These are phyloP conservation scores for Lepidopterella palustris DNA, from an alignment of 495 filamentous ascomycete genomes.

Conservation along the genomic window DNA sequence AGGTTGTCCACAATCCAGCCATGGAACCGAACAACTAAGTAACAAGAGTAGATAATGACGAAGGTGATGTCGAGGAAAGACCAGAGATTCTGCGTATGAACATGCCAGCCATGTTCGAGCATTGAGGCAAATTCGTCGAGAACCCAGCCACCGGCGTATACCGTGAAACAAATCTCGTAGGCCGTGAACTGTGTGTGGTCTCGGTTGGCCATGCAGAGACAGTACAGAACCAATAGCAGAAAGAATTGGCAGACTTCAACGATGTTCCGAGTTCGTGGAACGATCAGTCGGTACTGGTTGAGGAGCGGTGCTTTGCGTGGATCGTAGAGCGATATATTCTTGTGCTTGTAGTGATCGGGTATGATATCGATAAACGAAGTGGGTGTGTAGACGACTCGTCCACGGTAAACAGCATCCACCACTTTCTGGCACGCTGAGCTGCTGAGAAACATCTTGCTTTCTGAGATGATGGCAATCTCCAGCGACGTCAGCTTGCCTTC, in stretches of 20 bases:
- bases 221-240: conserved; percentile 53
- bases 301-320: conserved; percentile 57
- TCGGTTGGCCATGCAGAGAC: conserved; percentile 57
- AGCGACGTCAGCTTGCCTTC: conserved; percentile 59
- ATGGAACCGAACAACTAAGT: conserved; percentile 54
- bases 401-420: conserved; percentile 62
- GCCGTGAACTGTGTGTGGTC: conserved; percentile 44
- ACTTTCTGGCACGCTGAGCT: conserved; percentile 64
- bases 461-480: conserved; percentile 64
- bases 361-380: conserved; percentile 63
- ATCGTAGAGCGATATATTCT: conserved; percentile 63
- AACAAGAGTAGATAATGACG: conserved; percentile 52
- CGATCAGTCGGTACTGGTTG: conserved; percentile 69
- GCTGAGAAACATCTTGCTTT: conserved; percentile 60
- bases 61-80: conserved; percentile 70
- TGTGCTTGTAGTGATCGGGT: conserved; percentile 67
- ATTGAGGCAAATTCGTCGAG: conserved; percentile 67
- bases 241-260: conserved; percentile 63
- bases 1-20: conserved; percentile 41
- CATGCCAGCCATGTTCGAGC: conserved; percentile 65
- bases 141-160: conserved; percentile 65
- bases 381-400: conserved; percentile 63
- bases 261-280: conserved; percentile 60
- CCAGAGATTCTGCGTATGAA: conserved; percentile 74
- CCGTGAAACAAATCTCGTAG: conserved; percentile 53